Percentiles rank a stretch among this genome's conserved stretches.
phyloP scores from a whole-genome alignment of 139 green algal species.

The Chlorella sp. region DNA sequence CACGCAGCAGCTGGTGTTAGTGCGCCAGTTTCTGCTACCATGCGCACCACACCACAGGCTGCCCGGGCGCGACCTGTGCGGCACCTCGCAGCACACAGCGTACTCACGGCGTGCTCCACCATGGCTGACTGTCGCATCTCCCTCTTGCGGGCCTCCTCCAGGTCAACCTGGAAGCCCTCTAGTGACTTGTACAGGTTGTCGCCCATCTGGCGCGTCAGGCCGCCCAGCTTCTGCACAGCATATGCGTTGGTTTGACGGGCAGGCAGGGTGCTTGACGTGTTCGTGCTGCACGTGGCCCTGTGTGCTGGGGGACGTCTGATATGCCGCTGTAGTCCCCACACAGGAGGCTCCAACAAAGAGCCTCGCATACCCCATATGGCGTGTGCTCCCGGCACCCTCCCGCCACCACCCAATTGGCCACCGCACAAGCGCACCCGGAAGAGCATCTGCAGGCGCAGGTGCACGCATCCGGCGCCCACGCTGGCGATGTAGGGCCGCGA shows the following conservation, averaged over 20 bases:
- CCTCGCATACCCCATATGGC: not conserved
- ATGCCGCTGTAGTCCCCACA: not conserved
- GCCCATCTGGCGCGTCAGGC: conserved; percentile 14
- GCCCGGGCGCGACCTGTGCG: no score
- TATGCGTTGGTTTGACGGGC: no score
- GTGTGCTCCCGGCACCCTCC: not conserved
- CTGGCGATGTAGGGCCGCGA: conserved; percentile 18
- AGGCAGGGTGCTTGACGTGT: no score
- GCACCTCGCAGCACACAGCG: not conserved
- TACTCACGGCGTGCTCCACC: conserved; percentile 5
- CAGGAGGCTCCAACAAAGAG: not conserved
- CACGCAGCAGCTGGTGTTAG: not conserved
- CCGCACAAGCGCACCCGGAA: conserved; percentile 16
- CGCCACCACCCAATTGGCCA: not conserved
- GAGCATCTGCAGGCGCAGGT: conserved; percentile 24
- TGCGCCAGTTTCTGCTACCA: not conserved
- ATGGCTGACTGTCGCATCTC: conserved; percentile 7
- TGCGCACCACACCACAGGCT: not conserved
- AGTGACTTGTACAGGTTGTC: conserved; percentile 22
- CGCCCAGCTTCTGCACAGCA: conserved; percentile 22
- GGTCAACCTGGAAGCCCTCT: conserved; percentile 18
- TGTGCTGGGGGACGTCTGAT: not conserved
- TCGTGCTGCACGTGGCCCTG: no score
- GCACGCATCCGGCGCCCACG: conserved; percentile 19
- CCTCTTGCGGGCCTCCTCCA: conserved; percentile 1